These are phyloP conservation scores for Penicillium sp. DNA, from an alignment of 2,329 filamentous ascomycete species.

Conservation along the genomic window DNA sequence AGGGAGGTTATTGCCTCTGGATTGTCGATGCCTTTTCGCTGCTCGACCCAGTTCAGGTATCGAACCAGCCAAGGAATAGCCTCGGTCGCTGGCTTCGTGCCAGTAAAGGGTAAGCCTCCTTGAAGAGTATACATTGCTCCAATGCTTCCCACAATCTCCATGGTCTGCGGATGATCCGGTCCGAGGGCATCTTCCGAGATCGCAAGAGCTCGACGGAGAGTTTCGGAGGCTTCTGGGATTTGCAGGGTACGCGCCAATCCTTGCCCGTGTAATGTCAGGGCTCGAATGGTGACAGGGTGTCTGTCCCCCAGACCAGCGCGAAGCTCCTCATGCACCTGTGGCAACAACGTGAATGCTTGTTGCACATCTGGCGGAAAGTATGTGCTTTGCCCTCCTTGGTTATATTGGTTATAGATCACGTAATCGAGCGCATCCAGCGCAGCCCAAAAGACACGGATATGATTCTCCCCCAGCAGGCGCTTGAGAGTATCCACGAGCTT, in stretches of 20 bases:
- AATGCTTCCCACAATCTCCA: conserved; percentile 31
- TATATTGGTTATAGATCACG: conserved; percentile 25
- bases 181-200: conserved; percentile 32
- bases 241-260: conserved; percentile 23
- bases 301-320: conserved; percentile 21
- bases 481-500: conserved; percentile 26
- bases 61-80: conserved; percentile 31
- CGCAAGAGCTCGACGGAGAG: conserved; percentile 32
- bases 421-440: conserved; percentile 29
- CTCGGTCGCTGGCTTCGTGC: conserved; percentile 19
- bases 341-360: conserved; percentile 20
- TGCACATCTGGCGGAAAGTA: conserved; percentile 19
- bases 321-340: conserved; percentile 25
- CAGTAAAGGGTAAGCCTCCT: background rate
- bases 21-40: conserved; percentile 23
- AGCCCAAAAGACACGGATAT: conserved; percentile 27
- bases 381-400: conserved; percentile 14
- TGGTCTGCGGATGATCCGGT: conserved; percentile 28
- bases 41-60: conserved; percentile 32
- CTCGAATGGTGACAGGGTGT: conserved; percentile 30
- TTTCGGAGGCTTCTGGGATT: conserved; percentile 29
- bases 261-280: conserved; percentile 27
- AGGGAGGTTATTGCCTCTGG: conserved; percentile 28
- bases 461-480: conserved; percentile 30
- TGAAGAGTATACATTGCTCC: conserved; percentile 33